Conservation (phyloP, 2,329 filamentous ascomycete genomes). For the Lachnellula occidentalis region DNA sequence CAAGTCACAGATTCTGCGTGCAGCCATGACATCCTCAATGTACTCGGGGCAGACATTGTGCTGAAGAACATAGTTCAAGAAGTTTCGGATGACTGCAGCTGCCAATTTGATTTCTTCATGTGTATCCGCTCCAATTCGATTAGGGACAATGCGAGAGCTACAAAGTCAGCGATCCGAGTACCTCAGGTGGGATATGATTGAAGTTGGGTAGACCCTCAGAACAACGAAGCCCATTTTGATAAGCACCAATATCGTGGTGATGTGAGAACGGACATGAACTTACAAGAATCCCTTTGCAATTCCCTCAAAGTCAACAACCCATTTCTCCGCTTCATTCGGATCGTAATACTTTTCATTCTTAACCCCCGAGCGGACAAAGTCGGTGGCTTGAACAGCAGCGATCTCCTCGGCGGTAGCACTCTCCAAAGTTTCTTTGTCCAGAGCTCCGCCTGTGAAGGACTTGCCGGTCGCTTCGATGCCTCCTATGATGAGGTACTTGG, state of each 20-base stretch:
- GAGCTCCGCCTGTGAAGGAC: constrained; percentile 56
- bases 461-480: constrained; percentile 61
- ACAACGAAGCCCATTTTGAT: neutral
- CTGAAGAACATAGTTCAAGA: constrained; percentile 78
- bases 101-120: constrained; percentile 50
- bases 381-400: constrained; percentile 57
- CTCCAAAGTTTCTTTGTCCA: constrained; percentile 55
- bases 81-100: constrained; percentile 70
- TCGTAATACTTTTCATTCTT: constrained; percentile 44
- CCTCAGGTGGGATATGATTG: neutral
- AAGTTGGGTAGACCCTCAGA: neutral
- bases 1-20: constrained; percentile 59
- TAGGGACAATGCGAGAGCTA: constrained; percentile 52
- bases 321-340: constrained; percentile 46
- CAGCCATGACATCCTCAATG: constrained; percentile 57
- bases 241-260: neutral
- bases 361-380: constrained; percentile 44
- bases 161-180: constrained; percentile 11
- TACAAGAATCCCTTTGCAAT: constrained; percentile 76
- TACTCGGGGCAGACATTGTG: constrained; percentile 87
- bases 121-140: constrained; percentile 50
- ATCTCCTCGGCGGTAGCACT: constrained; percentile 59
- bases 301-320: constrained; percentile 74
- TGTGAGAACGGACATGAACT: constrained; percentile 29
- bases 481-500: constrained; percentile 76